Evolutionary conservation across 306 rosid species (phyloP), one percentile per base, ranked within the genome.

Genomic region (Cicer yamashitae): DNA sequence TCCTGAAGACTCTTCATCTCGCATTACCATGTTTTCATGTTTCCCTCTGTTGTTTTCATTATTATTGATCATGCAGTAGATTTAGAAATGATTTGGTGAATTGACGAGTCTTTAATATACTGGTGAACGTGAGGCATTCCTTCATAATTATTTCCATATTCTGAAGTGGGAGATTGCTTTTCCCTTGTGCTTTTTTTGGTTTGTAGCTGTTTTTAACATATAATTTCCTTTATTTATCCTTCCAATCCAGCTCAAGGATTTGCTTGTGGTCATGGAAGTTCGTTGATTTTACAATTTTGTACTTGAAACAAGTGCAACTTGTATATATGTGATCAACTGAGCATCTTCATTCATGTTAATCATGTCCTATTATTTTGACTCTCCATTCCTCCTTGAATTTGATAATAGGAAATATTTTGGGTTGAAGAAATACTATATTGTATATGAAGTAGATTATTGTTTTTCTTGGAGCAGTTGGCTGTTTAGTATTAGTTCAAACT

Each of bases 381-480:
- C 51, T 75, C 75, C 70, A 54, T 76, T 75, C 13, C 44, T 75
- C 70, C 70, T 71, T 63, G 56, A 70, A 79, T 80, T 76, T 57
- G 73, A 75, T 52, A 45, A 17, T 25, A 10, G 53, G 48, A 17
- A 73, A 53, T 37, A 52, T 74, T 18, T 25, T 51, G 43, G 48
- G 40, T 75, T 63, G 40, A 61, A 64, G 54, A 58, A n/a, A 25
- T 70, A 68, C 34, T 58, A 41, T 40, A 63, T 40, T 64, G 6
- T 70, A n/a, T 65, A 13, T 17, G 14, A 70, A 40, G 46, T 54
- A 38, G 57, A 62, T 51, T 63, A 25, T 65, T 59, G 39, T 14
- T 59, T 30, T 66, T 46, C 11, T 34, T 5, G 62, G 79, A 72
- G 61, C 60, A 43, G 39, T 60, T 59, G 58, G 47, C 4, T 48